Conservation (phyloP, 2,329 filamentous ascomycete genomes). For the Coleophoma crateriformis region DNA sequence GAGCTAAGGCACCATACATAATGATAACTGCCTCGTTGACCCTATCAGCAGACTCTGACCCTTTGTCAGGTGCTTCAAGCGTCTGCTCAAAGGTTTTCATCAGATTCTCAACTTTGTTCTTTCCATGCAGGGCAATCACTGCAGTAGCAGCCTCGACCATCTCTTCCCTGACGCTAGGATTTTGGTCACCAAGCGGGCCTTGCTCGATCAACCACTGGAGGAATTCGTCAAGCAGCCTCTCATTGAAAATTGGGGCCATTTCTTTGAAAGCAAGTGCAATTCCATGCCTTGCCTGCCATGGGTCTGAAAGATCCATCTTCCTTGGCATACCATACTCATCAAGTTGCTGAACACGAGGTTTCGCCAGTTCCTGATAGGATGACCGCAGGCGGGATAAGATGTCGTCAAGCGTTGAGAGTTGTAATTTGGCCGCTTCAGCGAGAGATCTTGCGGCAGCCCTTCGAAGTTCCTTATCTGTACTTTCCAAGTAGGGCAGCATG, state of each 20-base stretch:
- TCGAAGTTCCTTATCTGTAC: constrained; percentile 74
- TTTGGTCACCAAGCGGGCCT: constrained; percentile 82
- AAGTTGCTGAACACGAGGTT: constrained; percentile 75
- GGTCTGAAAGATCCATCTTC: constrained; percentile 81
- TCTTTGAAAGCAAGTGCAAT: constrained; percentile 84
- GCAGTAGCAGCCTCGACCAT: constrained; percentile 88
- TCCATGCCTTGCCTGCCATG: constrained; percentile 87
- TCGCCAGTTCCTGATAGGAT: constrained; percentile 73
- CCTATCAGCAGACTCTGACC: constrained; percentile 75
- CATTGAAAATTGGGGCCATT: constrained; percentile 65
- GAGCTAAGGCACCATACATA: constrained; percentile 88
- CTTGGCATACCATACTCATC: constrained; percentile 94
- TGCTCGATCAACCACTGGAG: constrained; percentile 80
- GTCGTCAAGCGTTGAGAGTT: constrained; percentile 52
- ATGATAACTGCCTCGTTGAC: constrained; percentile 98
- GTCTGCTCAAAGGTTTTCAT: constrained; percentile 91
- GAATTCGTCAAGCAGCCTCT: constrained; percentile 67
- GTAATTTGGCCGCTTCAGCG: constrained; percentile 63
- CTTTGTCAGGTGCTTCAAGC: constrained; percentile 79
- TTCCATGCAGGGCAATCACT: constrained; percentile 76
- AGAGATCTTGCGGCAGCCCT: constrained; percentile 78
- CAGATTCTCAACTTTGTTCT: constrained; percentile 75
- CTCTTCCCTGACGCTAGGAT: constrained; percentile 69
- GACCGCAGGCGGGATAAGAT: constrained; percentile 62
- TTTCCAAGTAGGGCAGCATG: constrained; percentile 75